These are phyloP conservation scores for Geum urbanum DNA, from an alignment of 306 rosid genomes.

Conservation along the genomic window DNA sequence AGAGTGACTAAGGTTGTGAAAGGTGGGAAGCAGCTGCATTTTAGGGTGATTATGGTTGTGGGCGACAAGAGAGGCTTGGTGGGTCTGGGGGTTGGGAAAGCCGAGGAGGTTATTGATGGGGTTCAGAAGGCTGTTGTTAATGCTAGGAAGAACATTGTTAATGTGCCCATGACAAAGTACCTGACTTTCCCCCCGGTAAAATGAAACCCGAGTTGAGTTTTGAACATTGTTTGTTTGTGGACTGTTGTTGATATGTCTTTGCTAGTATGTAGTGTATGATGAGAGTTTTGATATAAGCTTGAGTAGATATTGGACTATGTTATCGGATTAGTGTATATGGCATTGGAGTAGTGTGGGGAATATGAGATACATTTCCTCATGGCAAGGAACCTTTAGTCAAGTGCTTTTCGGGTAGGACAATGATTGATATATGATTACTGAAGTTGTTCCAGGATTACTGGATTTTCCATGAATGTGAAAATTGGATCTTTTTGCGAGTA, in stretches of 20 bases:
- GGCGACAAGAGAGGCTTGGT: constrained; percentile 89
- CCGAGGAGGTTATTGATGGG: constrained; percentile 62
- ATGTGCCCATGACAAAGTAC: constrained; percentile 70
- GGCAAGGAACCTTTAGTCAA: background rate
- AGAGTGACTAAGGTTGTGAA: constrained; percentile 96
- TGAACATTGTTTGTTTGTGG: no score
- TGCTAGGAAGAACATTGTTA: constrained; percentile 63
- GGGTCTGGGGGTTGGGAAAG: constrained; percentile 80
- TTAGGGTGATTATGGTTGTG: constrained; percentile 78
- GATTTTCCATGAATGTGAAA: background rate
- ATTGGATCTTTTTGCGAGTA: background rate
- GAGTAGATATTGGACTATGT: background rate
- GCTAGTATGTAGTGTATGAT: no score
- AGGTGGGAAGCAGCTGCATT: constrained; percentile 86
- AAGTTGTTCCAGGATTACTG: background rate
- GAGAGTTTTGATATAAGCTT: background rate
- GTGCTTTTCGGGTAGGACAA: background rate
- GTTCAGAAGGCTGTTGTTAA: constrained; percentile 73
- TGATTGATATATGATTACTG: background rate
- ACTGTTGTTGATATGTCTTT: background rate
- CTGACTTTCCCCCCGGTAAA: constrained; percentile 69
- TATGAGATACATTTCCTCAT: background rate
- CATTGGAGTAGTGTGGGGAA: background rate
- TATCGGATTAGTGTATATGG: background rate
- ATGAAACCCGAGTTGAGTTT: background rate